A percentile compares a stretch with the other conserved stretches of the same genome.
phyloP scores from a whole-genome alignment of 1,284 basidiomycete species.

The Ceratobasidium sp. region DNA sequence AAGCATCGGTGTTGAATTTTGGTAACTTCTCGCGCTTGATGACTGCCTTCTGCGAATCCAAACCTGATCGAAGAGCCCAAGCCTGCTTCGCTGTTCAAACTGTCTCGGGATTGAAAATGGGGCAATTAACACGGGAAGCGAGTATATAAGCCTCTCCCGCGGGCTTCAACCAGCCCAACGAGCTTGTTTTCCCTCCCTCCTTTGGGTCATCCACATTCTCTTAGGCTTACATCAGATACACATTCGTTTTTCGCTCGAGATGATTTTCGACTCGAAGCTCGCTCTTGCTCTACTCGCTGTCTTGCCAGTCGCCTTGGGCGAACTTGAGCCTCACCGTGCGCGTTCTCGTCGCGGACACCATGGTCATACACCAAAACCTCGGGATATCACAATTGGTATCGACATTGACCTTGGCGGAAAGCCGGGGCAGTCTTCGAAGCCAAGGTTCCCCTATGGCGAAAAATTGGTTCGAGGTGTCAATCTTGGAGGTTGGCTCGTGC shows the following conservation, averaged over 20 bases:
- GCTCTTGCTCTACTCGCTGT: not conserved
- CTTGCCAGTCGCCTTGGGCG: not conserved
- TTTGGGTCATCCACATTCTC: not conserved
- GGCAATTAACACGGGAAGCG: not conserved
- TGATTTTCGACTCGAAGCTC: not conserved
- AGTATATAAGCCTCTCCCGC: not conserved
- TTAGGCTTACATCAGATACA: not conserved
- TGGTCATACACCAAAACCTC: too few relatives aligned
- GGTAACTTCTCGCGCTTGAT: too few relatives aligned
- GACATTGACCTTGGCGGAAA: not conserved
- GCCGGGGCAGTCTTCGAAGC: too few relatives aligned
- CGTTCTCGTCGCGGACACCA: not conserved
- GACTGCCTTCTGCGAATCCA: not conserved
- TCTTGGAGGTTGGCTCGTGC: constrained; percentile 81
- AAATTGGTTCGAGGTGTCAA: constrained; percentile 62
- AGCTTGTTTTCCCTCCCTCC: not conserved
- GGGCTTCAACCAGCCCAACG: not conserved
- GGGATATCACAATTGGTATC: not conserved
- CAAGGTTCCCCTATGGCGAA: constrained; percentile 40
- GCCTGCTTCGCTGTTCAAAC: not conserved
- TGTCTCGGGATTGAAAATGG: not conserved
- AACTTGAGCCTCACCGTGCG: not conserved
- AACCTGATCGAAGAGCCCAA: not conserved
- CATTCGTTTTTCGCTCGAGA: not conserved
- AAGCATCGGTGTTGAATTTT: too few relatives aligned